Conservation (phyloP, 2,329 filamentous ascomycete species). For the Fusarium tanahbumbuense region DNA sequence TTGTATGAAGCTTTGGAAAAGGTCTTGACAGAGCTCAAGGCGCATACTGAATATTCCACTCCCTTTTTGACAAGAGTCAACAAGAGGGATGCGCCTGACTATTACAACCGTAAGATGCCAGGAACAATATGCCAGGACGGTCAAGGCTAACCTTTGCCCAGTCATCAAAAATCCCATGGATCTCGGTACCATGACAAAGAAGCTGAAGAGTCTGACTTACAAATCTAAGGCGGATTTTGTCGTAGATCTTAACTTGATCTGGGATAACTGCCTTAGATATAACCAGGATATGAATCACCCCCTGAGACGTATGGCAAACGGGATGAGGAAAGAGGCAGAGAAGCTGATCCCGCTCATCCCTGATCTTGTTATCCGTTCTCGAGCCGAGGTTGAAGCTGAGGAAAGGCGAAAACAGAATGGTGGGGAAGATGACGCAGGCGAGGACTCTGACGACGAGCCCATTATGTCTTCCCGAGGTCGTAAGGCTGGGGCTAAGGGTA, state of each 20-base stretch:
- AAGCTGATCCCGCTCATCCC: constrained; percentile 96
- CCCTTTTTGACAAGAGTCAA: constrained; percentile 94
- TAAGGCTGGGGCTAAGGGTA: constrained; percentile 81
- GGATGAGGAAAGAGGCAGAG: constrained; percentile 97
- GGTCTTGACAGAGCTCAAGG: constrained; percentile 95
- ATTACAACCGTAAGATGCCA: constrained; percentile 80
- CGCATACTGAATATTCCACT: constrained; percentile 96
- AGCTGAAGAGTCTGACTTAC: constrained; percentile 82
- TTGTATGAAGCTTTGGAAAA: constrained; percentile 97
- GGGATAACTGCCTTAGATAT: constrained; percentile 96
- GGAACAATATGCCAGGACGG: neutral
- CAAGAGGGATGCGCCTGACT: constrained; percentile 96
- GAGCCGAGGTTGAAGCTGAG: constrained; percentile 93
- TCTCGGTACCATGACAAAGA: constrained; percentile 97
- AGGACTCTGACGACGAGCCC: constrained; percentile 96
- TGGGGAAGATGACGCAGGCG: constrained; percentile 81
- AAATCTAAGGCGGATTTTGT: constrained; percentile 96
- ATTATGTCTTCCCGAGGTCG: constrained; percentile 98
- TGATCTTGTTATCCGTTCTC: constrained; percentile 88
- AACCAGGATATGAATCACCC: constrained; percentile 91
- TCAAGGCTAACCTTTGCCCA: constrained; percentile 53
- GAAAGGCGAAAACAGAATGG: constrained; percentile 88
- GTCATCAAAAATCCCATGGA: constrained; percentile 99
- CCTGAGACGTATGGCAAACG: constrained; percentile 89
- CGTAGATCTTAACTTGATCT: constrained; percentile 91